Evolutionary conservation across 768 basidiomycete genomes (phyloP), one percentile per base, ranked within the genome.

Genomic region (Rhodotorula diobovata): DNA sequence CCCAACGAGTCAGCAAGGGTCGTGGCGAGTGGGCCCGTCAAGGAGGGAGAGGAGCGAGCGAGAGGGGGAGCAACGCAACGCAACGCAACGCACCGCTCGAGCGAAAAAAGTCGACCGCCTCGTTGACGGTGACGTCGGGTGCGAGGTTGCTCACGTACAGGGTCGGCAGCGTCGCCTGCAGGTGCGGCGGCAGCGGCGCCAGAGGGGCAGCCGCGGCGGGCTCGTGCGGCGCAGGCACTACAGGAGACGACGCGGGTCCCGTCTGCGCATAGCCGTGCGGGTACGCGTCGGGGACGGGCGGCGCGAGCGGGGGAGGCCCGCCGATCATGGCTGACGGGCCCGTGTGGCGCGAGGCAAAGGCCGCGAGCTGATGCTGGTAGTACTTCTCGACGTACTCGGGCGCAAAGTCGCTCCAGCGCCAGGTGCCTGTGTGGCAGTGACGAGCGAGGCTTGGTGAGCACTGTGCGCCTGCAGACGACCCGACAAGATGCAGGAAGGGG

Each of bases 31-130:
- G 1, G n/a, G n/a, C n/a, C n/a, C n/a, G n/a, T n/a, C n/a, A n/a
- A n/a, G 43, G 30, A 46, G 30, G 30, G 45, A 34, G 32, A n/a
- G 45, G 9, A 18, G 2, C 30, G 21, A 35, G 39, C 8, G 39
- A 41, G 39, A 43, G 11, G n/a, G n/a, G n/a, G n/a, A n/a, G n/a
- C n/a, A n/a, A n/a, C n/a, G 41, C 41, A 43, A 18, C 3, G 18
- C 14, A 39, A 7, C 9, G 39, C 39, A 32, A 54, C 60, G 41
- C n/a, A 69, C 68, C 61, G 23, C 39, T 35, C 2, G 28, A 15
- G n/a, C 62, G 59, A 28, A 71, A 71, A 15, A 57, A 71, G n/a
- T 66, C 63, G 45, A 60, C 54, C 30, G 53, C 56, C 21, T 35
- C 59, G 23, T 18, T 4, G 0, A 71, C 14, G 0, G 53, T 51